A percentile compares a stretch with the other conserved stretches of the same genome.
phyloP scores from a whole-genome alignment of 2,329 filamentous ascomycete genomes.

The Berkeleyomyces basicola region DNA sequence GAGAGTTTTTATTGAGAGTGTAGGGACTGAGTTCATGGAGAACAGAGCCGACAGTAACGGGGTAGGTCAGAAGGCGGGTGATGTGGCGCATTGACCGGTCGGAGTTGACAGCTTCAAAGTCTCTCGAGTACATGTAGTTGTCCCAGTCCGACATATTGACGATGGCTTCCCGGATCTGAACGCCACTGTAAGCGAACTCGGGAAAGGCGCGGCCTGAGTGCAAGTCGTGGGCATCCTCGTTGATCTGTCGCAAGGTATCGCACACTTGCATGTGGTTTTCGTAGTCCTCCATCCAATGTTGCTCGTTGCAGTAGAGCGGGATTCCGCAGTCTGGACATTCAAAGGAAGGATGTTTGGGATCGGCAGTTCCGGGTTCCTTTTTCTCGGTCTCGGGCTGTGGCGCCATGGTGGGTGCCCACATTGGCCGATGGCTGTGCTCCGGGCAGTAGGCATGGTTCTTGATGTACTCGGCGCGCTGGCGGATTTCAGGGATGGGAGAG shows the following conservation, averaged over 20 bases:
- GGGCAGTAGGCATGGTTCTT: conserved; percentile 87
- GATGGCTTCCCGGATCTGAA: conserved; percentile 79
- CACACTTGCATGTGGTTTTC: conserved; percentile 85
- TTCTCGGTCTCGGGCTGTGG: conserved; percentile 44
- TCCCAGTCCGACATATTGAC: conserved; percentile 99
- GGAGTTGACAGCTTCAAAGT: conserved; percentile 80
- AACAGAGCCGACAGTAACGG: conserved; percentile 77
- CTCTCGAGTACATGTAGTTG: conserved; percentile 81
- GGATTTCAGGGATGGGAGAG: conserved; percentile 78
- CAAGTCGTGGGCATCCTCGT: conserved; percentile 94
- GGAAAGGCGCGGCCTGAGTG: conserved; percentile 80
- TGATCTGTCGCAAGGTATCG: conserved; percentile 79
- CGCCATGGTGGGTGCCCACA: conserved; percentile 47
- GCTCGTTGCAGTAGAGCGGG: conserved; percentile 82
- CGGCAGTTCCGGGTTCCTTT: conserved; percentile 32
- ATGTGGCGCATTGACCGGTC: conserved; percentile 85
- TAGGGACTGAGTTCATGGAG: conserved; percentile 93
- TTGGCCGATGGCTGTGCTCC: conserved; percentile 71
- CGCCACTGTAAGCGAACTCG: conserved; percentile 80
- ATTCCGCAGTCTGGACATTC: conserved; percentile 95
- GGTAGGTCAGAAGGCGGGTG: conserved; percentile 85
- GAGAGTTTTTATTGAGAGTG: conserved; percentile 53
- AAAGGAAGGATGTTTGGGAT: conserved; percentile 73
- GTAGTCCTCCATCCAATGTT: conserved; percentile 93
- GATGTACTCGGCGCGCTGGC: conserved; percentile 76